Percentiles rank a stretch among this genome's conserved stretches.
Conservation (phyloP, 352 stramenopile genomes). For the Phytopythium litorale region DNA sequence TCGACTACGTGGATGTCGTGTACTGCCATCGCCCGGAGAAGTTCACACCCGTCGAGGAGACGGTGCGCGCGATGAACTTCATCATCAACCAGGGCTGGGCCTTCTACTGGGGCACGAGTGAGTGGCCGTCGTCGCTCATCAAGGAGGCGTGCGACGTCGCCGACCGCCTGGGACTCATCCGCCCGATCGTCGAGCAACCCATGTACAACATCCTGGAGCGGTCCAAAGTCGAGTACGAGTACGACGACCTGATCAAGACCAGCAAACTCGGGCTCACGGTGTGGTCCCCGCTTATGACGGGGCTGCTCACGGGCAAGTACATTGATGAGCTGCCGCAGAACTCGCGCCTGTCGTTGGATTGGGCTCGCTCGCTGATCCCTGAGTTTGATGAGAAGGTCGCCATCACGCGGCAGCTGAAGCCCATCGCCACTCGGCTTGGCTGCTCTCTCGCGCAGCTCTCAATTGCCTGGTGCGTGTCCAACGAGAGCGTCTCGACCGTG, state of each 20-base stretch:
- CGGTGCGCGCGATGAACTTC: conserved; percentile 36
- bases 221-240: conserved; percentile 40
- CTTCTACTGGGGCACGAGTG: conserved; percentile 45
- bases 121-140: conserved; percentile 25
- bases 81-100: conserved; percentile 30
- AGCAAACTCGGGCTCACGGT: conserved; percentile 47
- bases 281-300: conserved; percentile 35
- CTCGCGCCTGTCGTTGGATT: conserved; percentile 21
- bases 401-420: conserved; percentile 25
- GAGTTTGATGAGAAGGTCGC: conserved; percentile 9
- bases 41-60: neutral
- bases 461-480: conserved; percentile 38
- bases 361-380: neutral
- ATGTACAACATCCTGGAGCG: conserved; percentile 15
- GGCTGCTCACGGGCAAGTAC: conserved; percentile 57
- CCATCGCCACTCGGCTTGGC: conserved; percentile 37
- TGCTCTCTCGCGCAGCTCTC: conserved; percentile 43
- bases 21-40: conserved; percentile 28
- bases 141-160: conserved; percentile 33
- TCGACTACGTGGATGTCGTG: conserved; percentile 32
- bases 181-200: conserved; percentile 33
- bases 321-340: conserved; percentile 17
- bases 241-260: conserved; percentile 29
- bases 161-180: conserved; percentile 14
- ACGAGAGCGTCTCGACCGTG: conserved; percentile 46